Evolutionary conservation across 2,329 filamentous ascomycete species (phyloP).

Genomic region (Ascochyta fabae): DNA sequence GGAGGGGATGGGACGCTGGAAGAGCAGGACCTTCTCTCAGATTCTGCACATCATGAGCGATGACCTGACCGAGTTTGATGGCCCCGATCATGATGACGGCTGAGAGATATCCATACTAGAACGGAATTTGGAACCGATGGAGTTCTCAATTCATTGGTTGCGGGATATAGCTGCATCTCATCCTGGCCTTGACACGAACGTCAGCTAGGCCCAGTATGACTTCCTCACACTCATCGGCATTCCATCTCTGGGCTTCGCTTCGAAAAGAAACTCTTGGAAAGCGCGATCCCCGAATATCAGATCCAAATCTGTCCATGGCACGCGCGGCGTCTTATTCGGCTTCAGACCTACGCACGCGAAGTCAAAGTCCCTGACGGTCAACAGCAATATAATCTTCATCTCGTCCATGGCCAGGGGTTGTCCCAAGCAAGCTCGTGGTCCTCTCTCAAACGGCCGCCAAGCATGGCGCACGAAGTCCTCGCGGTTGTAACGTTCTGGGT

Average conservation of each 20-base stretch:
- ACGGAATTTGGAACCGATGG: neutral
- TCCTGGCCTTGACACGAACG: neutral
- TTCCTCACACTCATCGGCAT: constrained; percentile 41
- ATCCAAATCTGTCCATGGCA: constrained; percentile 38
- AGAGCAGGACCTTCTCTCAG: constrained; percentile 57
- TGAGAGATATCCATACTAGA: neutral
- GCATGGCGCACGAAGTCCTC: constrained; percentile 53
- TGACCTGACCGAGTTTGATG: constrained; percentile 48
- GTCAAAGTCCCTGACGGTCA: constrained; percentile 59
- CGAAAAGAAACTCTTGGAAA: constrained; percentile 41
- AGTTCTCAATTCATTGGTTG: neutral
- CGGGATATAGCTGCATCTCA: neutral
- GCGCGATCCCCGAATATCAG: constrained; percentile 38
- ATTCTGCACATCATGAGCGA: constrained; percentile 64
- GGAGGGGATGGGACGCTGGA: constrained; percentile 61
- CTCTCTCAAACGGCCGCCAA: constrained; percentile 63
- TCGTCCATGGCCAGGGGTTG: constrained; percentile 63
- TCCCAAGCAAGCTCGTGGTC: constrained; percentile 63
- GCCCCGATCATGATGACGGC: constrained; percentile 13
- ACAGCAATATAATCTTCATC: constrained; percentile 57
- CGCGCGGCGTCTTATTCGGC: constrained; percentile 34
- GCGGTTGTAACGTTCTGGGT: constrained; percentile 50
- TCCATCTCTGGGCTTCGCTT: constrained; percentile 41
- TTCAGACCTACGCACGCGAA: constrained; percentile 46
- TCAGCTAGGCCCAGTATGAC: constrained; percentile 18